Percentiles rank a stretch among this genome's conserved stretches.
Evolutionary conservation across 2,329 filamentous ascomycete genomes (phyloP).

Genomic region (Aureobasidium pullulans): DNA sequence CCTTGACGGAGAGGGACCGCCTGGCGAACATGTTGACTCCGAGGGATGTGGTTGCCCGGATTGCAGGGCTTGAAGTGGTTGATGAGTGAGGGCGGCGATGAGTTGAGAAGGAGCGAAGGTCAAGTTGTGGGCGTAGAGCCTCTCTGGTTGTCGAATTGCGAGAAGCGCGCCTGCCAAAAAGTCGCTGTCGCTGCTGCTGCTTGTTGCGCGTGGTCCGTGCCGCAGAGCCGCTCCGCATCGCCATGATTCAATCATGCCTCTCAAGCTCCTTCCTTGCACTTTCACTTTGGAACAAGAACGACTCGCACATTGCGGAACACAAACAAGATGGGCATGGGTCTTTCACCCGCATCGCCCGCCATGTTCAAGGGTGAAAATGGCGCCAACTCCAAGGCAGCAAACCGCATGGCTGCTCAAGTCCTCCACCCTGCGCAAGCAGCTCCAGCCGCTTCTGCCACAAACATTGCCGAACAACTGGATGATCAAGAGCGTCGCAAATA

Average conservation of each 20-base stretch:
- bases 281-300: too few relatives aligned
- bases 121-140: background rate
- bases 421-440: background rate
- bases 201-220: background rate
- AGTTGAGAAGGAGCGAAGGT: background rate
- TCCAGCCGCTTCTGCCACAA: constrained; percentile 15
- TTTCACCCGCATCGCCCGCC: constrained; percentile 10
- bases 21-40: constrained; percentile 14
- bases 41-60: background rate
- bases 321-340: background rate
- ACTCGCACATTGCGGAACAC: background rate
- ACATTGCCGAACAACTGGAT: constrained; percentile 44
- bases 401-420: background rate
- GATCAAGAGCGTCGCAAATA: constrained; percentile 66
- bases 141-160: background rate
- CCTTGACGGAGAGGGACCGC: constrained; percentile 1
- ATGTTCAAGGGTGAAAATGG: background rate
- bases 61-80: background rate
- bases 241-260: background rate
- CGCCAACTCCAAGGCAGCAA: constrained; percentile 3
- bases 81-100: background rate
- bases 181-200: constrained; percentile 4
- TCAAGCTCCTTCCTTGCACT: background rate
- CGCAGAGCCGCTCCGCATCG: constrained; percentile 11
- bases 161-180: background rate